Base-by-base conservation (phyloP, 441 rosid genomes). In the Gossypium aridum region DNA sequence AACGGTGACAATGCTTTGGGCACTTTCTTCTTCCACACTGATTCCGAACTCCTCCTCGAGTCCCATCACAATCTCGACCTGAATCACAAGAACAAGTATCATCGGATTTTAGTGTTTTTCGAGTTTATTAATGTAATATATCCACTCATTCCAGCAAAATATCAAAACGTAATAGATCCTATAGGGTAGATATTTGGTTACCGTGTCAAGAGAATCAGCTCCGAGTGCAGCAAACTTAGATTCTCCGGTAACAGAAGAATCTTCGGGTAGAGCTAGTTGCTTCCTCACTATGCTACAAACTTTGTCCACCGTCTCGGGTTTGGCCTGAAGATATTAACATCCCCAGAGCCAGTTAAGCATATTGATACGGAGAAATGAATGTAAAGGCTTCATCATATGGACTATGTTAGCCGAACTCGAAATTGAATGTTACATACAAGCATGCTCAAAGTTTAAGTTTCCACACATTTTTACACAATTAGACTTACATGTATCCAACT, bases 31-130 rank as follows among this genome's bases (percentile, higher is more conserved):
- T 63, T 83, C 91, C 70, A 90, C 90, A 25, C 77, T 81, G 64
- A 91, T 85, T 0, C 83, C 90, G 14, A 91, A 88, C 74, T 82
- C 93, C 83, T 90, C 93, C 76, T 88, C 93, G 0, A 91, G 88
- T 64, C 92, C 93, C 97, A 91, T 91, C 80, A 91, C 94, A 68
- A 91, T 91, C 90, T 90, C 94, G 37, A 91, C 97, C 94, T 91
- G 75, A 64, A 73, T 75, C 60, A 31, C 12, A 12, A 73, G 59
- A 72, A 8, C 14, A 22, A 53, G 4, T 4, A 53, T 17, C 59
- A 16, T 53, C 9, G 4, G 23, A 17, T 16, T 5, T 55, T 17
- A n/a, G 9, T 17, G 19, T 19, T 17, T 19, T 19, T 13, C 2
- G 16, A 10, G 16, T 4, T 54, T 54, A 43, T 6, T 1, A 39